Evolutionary conservation across 148 eudicot genomes (phyloP), one percentile per base, ranked within the genome.

Genomic region (Rhododendron vialii): DNA sequence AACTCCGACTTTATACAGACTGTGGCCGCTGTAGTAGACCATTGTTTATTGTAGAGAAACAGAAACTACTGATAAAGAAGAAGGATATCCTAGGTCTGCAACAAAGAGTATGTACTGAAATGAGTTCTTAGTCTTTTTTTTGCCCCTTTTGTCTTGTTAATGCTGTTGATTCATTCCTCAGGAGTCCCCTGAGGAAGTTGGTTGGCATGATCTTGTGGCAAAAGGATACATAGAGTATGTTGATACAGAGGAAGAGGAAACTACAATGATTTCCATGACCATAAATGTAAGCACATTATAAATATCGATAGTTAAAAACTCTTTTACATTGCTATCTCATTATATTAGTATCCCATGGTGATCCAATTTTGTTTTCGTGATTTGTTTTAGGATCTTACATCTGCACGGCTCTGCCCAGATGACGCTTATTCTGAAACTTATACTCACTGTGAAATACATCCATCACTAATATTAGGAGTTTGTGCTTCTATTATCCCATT

Each of bases 401-500:
- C 88, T 80, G 96, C 98, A 51, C 90, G 96, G 90, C 76, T 89
- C 14, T 92, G 93, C 84, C 96, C 99, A 6, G 92, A 88, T 48
- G 98, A 93, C 76, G 95, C 99, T 81, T 96, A 96, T 88, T 95
- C 97, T 15, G 95, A 92, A 80, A 96, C 98, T 15, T 95, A 95
- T 88, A 95, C 99, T 80, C 99, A 96, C 86, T 96, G 98, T 88
- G 99, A 96, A 89, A 95, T 96, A 83, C 99, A 96, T 79, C 98
- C 99, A 20, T 96, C 99, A 33, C 84, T 96, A 82, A 93, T 96
- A 84, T 87, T 96, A 85, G 99, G 99, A 88, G 99, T 95, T 78
- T 95, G 99, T 95, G 99, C 99, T 71, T 95, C 99, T 5, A 95
- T 96, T 80, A 96, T 96, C 85, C 99, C 99, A 36, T 96, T 96